Percentiles rank a stretch among this genome's conserved stretches.
Evolutionary conservation across 306 rosid species (phyloP).

Genomic region (Begonia masoniana): DNA sequence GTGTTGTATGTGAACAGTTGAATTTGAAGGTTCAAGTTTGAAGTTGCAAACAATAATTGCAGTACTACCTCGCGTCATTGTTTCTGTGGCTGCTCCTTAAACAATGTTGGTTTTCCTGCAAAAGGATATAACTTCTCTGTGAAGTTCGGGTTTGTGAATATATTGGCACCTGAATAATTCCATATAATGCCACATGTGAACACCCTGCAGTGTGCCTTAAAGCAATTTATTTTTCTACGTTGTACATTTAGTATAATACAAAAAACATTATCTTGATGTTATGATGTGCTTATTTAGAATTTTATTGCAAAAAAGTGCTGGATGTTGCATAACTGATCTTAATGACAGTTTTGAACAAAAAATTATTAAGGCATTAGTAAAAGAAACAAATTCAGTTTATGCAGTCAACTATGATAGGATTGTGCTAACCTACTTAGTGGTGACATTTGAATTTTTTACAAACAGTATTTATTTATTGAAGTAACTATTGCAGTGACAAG

Average conservation of each 20-base stretch:
- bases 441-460: no score
- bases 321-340: no score
- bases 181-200: background rate
- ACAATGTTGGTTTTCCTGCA: conserved; percentile 71
- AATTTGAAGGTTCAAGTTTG: conserved; percentile 42
- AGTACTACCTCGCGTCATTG: conserved; percentile 36
- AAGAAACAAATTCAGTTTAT: no score
- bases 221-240: background rate
- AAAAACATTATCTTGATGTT: no score
- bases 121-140: conserved; percentile 84
- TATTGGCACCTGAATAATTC: conserved; percentile 7
- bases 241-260: no score
- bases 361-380: no score
- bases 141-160: conserved; percentile 57
- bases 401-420: no score
- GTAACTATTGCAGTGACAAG: conserved; percentile 17
- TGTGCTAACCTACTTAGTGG: no score
- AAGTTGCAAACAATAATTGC: conserved; percentile 53
- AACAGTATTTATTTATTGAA: no score
- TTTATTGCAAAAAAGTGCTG: no score
- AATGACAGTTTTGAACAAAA: no score
- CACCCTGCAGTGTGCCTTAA: background rate
- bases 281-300: no score
- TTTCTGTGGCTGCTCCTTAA: conserved; percentile 78
- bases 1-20: conserved; percentile 42